Evolutionary conservation across 2,329 filamentous ascomycete genomes (phyloP).

Genomic region (Dothideomycetes sp.): DNA sequence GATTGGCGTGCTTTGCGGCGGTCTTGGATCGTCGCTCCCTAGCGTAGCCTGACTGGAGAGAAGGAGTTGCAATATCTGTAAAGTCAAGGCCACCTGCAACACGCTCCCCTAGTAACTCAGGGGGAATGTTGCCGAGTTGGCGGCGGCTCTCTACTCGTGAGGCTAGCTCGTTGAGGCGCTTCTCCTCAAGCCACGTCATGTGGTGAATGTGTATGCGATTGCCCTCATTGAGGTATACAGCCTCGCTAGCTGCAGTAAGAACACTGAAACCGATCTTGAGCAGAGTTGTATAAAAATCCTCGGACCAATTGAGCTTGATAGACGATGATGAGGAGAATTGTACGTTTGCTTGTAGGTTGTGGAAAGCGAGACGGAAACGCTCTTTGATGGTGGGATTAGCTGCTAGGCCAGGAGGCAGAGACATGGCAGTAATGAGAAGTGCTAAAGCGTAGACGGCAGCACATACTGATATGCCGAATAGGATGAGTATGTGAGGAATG

Average conservation of each 20-base stretch:
- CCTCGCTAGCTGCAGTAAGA: conserved; percentile 87
- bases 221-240: conserved; percentile 90
- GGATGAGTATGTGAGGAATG: conserved; percentile 81
- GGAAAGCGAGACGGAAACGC: conserved; percentile 60
- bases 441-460: conserved; percentile 67
- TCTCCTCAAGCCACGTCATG: conserved; percentile 87
- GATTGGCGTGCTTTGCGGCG: conserved; percentile 16
- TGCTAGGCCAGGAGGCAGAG: conserved; percentile 43
- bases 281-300: conserved; percentile 92
- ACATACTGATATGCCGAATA: conserved; percentile 68
- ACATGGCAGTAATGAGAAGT: conserved; percentile 62
- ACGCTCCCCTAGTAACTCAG: conserved; percentile 30
- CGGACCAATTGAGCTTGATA: conserved; percentile 69
- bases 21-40: conserved; percentile 49
- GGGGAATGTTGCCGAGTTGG: conserved; percentile 25
- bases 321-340: conserved; percentile 57
- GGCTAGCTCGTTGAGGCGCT: conserved; percentile 62
- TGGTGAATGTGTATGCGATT: conserved; percentile 59
- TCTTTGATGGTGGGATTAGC: conserved; percentile 39
- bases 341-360: conserved; percentile 85
- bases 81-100: conserved; percentile 26
- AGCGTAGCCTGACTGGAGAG: conserved; percentile 45
- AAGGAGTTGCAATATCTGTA: conserved; percentile 20
- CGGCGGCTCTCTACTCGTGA: conserved; percentile 28
- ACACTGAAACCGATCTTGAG: conserved; percentile 78